These are phyloP conservation scores for Leccinum longicurvipes DNA, from an alignment of 768 basidiomycete species.

Conservation along the genomic window DNA sequence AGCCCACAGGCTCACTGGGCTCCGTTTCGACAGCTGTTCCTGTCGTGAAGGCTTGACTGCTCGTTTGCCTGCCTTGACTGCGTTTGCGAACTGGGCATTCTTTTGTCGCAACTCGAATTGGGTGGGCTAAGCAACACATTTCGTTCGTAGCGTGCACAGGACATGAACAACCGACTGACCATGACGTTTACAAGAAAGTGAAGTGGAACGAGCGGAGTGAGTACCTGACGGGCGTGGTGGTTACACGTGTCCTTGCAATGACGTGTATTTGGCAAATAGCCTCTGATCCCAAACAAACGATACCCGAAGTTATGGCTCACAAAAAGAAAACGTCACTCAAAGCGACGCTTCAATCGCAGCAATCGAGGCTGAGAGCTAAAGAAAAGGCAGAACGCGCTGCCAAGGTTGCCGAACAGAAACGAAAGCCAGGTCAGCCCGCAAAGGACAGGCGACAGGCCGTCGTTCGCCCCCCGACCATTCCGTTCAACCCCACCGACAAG, in stretches of 20 bases:
- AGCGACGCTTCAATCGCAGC: slow-evolving; percentile 65
- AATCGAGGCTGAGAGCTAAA: slow-evolving; percentile 60
- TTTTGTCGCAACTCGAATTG: slow-evolving; percentile 79
- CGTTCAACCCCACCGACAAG: slow-evolving; percentile 60
- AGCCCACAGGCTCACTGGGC: slow-evolving; percentile 74
- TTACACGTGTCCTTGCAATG: slow-evolving; percentile 17
- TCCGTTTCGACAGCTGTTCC: slow-evolving; percentile 66
- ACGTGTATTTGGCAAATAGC: slow-evolving; percentile 26
- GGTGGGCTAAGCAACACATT: slow-evolving; percentile 55
- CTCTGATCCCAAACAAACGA: slow-evolving; percentile 31
- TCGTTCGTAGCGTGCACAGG: background rate
- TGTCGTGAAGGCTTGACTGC: slow-evolving; percentile 68
- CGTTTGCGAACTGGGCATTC: slow-evolving; percentile 77
- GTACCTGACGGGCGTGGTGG: no score
- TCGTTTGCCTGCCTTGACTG: slow-evolving; percentile 72
- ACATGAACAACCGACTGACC: slow-evolving; percentile 24
- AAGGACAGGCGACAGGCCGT: slow-evolving; percentile 32
- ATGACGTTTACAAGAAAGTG: slow-evolving; percentile 16
- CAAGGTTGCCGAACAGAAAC: slow-evolving; percentile 38
- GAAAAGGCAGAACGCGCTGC: slow-evolving; percentile 56
- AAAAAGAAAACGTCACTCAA: slow-evolving; percentile 59
- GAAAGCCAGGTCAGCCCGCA: slow-evolving; percentile 33
- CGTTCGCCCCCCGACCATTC: slow-evolving; percentile 48
- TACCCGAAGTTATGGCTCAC: slow-evolving; percentile 36
- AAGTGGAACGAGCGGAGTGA: slow-evolving; percentile 31